Base-by-base conservation (phyloP, 257 asterid species). In the Phtheirospermum japonicum region DNA sequence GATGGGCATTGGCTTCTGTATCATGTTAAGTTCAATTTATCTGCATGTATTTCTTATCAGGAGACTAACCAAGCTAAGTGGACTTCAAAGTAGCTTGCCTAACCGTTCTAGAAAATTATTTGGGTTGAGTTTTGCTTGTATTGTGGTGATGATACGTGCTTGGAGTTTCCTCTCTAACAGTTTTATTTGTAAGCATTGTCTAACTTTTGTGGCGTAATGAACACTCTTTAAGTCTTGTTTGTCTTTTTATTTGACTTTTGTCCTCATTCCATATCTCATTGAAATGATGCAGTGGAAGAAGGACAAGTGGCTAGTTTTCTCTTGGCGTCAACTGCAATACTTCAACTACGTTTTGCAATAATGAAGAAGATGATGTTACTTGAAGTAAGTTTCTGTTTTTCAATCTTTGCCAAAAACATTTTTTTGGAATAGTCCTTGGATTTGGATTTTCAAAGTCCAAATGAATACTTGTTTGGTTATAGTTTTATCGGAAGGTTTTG, bases 151-250 rank as follows among this genome's bases (percentile, higher is more conserved):
- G 80, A 75, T 85, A 46, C 95, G 97, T 56, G 88, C 96, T n/a
- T 81, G 55, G 79, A 89, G 99, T 75, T 82, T 86, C 77, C 96
- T 92, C 58, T 87, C 97, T 13, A 87, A 90, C 85, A 92, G 98
- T 78, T 92, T 74, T 75, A 92, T 92, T 66, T 70, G 97, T 90
- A 80, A 90, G 97, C 68, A 59, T 50, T 52, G 52, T 66, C 72
- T 37, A 57, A 56, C 51, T 65, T 70, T 55, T 33, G 33, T 19
- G 34, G 69, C 50, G 46, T 33, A 26, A 36, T 28, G 46, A 54
- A 57, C 39, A 32, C 55, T 58, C 32, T 55, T 3, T 51, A 11
- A 39, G 23, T 57, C 58, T 18, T 33, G 26, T 68, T 71, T 62
- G 26, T 59, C 17, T 31, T 12, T 50, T 53, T 37, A 18, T 34